These are phyloP conservation scores for Pythium plurisporium DNA, from an alignment of 352 stramenopile genomes.

Conservation along the genomic window DNA sequence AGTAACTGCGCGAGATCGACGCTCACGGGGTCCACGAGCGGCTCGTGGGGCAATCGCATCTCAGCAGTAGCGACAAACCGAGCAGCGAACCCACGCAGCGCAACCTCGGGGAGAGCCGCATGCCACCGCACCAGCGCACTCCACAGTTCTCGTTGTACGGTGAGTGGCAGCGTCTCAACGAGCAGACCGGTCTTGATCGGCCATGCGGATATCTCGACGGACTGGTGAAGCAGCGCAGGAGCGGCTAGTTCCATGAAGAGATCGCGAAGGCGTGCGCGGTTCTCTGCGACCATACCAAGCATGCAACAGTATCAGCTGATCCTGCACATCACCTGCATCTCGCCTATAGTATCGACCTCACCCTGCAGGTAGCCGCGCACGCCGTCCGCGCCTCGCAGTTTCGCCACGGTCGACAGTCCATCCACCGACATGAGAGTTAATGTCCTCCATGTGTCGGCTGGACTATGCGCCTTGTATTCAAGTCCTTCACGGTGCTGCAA, in stretches of 20 bases:
- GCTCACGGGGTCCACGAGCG: slow-evolving; percentile 6
- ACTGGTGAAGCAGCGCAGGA: slow-evolving; percentile 15
- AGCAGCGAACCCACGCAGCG: slow-evolving; percentile 1
- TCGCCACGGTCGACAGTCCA: neutral
- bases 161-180: slow-evolving; percentile 35
- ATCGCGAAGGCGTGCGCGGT: slow-evolving; percentile 26
- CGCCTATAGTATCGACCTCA: neutral
- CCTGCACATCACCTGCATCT: too few species aligned
- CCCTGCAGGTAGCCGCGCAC: slow-evolving; percentile 41
- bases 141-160: slow-evolving; percentile 56
- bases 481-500: neutral
- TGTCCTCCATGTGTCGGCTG: neutral
- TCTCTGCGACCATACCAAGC: slow-evolving; percentile 25
- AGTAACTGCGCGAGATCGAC: slow-evolving; percentile 12
- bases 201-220: neutral
- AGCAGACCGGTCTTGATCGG: slow-evolving; percentile 25
- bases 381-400: slow-evolving; percentile 33
- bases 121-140: slow-evolving; percentile 34
- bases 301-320: neutral
- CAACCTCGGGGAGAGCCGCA: neutral
- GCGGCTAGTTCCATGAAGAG: slow-evolving; percentile 30
- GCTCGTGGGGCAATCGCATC: neutral
- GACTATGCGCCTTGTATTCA: neutral
- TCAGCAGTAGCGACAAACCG: slow-evolving; percentile 9
- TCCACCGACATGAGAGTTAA: slow-evolving; percentile 1